These are phyloP conservation scores for Metschnikowia santaceciliae DNA, from an alignment of 805 yeast species.

Conservation along the genomic window DNA sequence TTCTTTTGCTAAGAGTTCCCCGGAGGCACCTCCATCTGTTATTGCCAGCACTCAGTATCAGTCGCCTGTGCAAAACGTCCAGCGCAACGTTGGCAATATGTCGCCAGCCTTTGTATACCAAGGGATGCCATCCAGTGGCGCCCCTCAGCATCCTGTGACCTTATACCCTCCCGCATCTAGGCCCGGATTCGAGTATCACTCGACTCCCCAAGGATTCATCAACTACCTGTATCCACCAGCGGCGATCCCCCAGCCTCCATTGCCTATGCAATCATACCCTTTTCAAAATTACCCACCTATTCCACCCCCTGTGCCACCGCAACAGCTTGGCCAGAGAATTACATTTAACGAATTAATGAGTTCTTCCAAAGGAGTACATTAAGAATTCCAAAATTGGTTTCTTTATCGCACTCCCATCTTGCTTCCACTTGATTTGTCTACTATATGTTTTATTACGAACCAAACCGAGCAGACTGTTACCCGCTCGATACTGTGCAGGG, in stretches of 20 bases:
- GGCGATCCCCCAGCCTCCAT: constrained; percentile 15
- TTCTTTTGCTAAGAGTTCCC: constrained; percentile 35
- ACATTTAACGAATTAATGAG: constrained; percentile 39
- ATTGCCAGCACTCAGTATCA: neutral
- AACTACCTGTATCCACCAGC: constrained; percentile 26
- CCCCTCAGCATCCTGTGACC: constrained; percentile 31
- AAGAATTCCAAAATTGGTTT: neutral
- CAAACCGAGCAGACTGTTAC: neutral
- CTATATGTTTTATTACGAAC: neutral
- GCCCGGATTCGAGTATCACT: constrained; percentile 31
- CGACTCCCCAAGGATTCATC: constrained; percentile 30
- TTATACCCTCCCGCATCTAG: constrained; percentile 24
- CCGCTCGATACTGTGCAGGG: neutral
- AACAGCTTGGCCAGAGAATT: constrained; percentile 19
- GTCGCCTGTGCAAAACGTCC: neutral
- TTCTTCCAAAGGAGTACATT: constrained; percentile 14
- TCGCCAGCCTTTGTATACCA: constrained; percentile 18
- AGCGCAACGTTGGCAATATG: constrained; percentile 7
- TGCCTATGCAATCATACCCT: constrained; percentile 15
- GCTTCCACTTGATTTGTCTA: neutral
- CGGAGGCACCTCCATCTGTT: constrained; percentile 10
- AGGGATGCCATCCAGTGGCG: constrained; percentile 20
- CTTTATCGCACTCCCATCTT: neutral
- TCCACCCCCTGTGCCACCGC: constrained; percentile 12
- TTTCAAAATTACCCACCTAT: constrained; percentile 13